Conservation (phyloP, 352 stramenopile genomes). For the Globisporangium acanthophoron region DNA sequence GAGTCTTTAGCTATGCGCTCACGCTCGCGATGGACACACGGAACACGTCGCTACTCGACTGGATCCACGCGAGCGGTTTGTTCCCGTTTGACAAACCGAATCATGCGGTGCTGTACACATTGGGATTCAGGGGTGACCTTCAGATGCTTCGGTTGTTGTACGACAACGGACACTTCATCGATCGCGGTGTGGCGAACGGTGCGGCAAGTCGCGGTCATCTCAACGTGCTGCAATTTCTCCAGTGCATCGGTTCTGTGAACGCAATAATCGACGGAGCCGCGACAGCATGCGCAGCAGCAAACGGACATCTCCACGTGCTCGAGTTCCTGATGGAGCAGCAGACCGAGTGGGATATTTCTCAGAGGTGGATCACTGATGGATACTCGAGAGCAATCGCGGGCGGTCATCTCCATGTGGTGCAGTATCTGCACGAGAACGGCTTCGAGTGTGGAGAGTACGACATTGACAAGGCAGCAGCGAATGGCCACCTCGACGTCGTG, state of each 20-base stretch:
- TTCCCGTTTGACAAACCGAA: neutral
- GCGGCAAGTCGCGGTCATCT: slow-evolving; percentile 15
- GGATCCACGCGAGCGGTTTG: neutral
- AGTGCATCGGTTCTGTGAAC: slow-evolving; percentile 4
- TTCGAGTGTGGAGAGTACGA: neutral
- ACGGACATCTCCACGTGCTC: slow-evolving; percentile 23
- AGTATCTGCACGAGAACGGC: neutral
- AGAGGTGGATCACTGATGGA: neutral
- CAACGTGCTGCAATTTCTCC: slow-evolving; percentile 22
- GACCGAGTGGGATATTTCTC: slow-evolving; percentile 9
- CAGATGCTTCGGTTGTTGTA: neutral
- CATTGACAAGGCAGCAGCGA: neutral
- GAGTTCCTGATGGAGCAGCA: slow-evolving; percentile 23
- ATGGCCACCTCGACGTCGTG: neutral
- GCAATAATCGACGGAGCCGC: neutral
- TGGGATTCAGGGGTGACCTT: too few species aligned
- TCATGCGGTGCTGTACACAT: too few species aligned
- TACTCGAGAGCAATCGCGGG: slow-evolving; percentile 3
- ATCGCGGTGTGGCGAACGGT: neutral
- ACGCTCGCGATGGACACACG: neutral
- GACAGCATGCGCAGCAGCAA: neutral
- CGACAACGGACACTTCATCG: neutral
- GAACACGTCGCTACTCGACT: slow-evolving; percentile 3
- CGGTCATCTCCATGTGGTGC: slow-evolving; percentile 3
- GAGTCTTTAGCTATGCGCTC: neutral